A percentile compares a stretch with the other conserved stretches of the same genome.
phyloP scores from a whole-genome alignment of 805 yeast species.

The Vanderwaltozyma polyspora region DNA sequence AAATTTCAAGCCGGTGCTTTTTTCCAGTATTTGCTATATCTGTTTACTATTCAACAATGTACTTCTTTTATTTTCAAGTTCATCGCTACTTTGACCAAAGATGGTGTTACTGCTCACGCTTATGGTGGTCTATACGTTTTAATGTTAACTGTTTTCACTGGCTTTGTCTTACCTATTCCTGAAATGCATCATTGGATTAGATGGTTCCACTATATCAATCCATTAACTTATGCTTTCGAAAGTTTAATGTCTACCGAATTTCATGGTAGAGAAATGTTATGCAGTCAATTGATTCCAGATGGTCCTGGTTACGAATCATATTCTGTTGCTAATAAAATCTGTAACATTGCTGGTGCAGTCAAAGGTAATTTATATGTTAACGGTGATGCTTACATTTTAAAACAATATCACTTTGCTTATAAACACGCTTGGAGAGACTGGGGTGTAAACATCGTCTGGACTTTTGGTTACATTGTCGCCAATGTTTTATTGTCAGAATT shows the following conservation, averaged over 20 bases:
- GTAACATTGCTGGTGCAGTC: conserved; percentile 43
- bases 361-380: conserved; percentile 35
- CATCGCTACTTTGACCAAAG: conserved; percentile 40
- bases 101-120: conserved; percentile 47
- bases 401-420: conserved; percentile 31
- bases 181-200: conserved; percentile 53
- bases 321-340: conserved; percentile 32
- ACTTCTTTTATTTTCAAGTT: conserved; percentile 44
- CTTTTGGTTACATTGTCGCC: conserved; percentile 27
- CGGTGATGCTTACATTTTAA: conserved; percentile 39
- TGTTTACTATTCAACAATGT: conserved; percentile 38
- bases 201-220: conserved; percentile 43
- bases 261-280: conserved; percentile 39
- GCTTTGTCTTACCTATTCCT: conserved; percentile 37
- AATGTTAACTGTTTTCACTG: conserved; percentile 47
- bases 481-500: conserved; percentile 30
- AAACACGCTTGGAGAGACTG: conserved; percentile 50
- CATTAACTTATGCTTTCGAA: conserved; percentile 40
- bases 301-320: conserved; percentile 44
- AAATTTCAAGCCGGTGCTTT: conserved; percentile 44
- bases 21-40: conserved; percentile 38
- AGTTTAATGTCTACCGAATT: conserved; percentile 48
- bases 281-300: conserved; percentile 39
- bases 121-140: conserved; percentile 43
- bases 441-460: conserved; percentile 45